A percentile compares a stretch with the other conserved stretches of the same genome.
Evolutionary conservation across 129 eudicot genomes (phyloP).

Genomic region (Erigeron canadensis): DNA sequence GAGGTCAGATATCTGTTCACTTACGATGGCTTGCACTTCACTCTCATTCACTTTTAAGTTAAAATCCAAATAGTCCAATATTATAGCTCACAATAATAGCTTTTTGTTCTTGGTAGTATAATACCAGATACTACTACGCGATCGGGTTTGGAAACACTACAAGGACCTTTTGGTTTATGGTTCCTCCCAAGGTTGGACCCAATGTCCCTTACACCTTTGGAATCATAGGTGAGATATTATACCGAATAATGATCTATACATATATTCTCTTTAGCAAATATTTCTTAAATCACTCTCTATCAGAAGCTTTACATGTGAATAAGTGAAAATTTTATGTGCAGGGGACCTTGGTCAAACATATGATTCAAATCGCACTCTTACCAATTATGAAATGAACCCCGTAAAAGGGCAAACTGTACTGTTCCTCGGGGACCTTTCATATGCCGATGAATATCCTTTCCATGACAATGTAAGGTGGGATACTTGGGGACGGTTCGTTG

Average conservation of each 20-base stretch:
- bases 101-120: background rate
- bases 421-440: background rate
- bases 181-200: background rate
- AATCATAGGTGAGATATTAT: background rate
- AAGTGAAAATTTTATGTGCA: background rate
- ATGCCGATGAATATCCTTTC: background rate
- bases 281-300: background rate
- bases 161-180: background rate
- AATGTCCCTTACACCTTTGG: background rate
- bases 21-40: background rate
- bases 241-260: background rate
- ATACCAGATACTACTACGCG: background rate
- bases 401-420: background rate
- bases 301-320: background rate
- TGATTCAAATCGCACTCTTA: background rate
- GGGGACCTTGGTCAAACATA: slow-evolving; percentile 3
- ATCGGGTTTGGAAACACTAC: background rate
- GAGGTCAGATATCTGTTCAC: slow-evolving; percentile 32
- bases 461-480: slow-evolving; percentile 4
- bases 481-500: background rate
- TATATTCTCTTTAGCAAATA: background rate
- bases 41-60: background rate
- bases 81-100: background rate
- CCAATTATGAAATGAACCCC: background rate
- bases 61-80: background rate